These are phyloP conservation scores for Colletotrichum neosansevieriae DNA, from an alignment of 2,329 filamentous ascomycete species.

Conservation along the genomic window DNA sequence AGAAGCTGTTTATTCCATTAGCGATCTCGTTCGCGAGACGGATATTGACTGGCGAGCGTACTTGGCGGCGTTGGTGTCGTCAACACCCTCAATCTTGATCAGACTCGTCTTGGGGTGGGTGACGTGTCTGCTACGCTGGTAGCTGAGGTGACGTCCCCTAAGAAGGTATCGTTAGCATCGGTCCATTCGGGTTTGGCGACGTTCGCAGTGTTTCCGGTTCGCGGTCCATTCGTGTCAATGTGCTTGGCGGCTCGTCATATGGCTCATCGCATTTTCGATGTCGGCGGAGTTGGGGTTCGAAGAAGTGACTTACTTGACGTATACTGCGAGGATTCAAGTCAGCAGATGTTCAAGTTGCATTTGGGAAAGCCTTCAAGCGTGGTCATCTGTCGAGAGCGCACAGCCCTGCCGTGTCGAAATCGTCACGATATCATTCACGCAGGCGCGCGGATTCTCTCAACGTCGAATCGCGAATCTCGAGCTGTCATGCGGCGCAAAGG, in stretches of 20 bases:
- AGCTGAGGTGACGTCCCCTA: conserved; percentile 98
- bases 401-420: not conserved
- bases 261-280: conserved; percentile 19
- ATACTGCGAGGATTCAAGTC: conserved; percentile 69
- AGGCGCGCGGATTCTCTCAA: conserved; percentile 5
- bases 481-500: not conserved
- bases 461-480: conserved; percentile 13
- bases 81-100: conserved; percentile 99
- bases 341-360: conserved; percentile 47
- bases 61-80: conserved; percentile 88
- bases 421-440: conserved; percentile 2
- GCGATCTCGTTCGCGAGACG: conserved; percentile 22
- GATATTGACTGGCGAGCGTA: conserved; percentile 60
- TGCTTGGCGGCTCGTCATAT: conserved; percentile 16
- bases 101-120: conserved; percentile 91
- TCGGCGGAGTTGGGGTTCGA: conserved; percentile 31
- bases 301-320: conserved; percentile 82
- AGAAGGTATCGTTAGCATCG: conserved; percentile 27
- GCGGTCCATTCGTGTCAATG: conserved; percentile 2
- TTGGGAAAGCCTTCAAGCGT: not conserved
- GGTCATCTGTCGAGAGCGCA: conserved; percentile 13
- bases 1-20: conserved; percentile 73
- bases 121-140: conserved; percentile 94
- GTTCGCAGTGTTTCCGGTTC: conserved; percentile 13
- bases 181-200: not conserved